Evolutionary conservation across 2,329 filamentous ascomycete species (phyloP), one percentile per base, ranked within the genome.

Genomic region (Akanthomyces muscarius): DNA sequence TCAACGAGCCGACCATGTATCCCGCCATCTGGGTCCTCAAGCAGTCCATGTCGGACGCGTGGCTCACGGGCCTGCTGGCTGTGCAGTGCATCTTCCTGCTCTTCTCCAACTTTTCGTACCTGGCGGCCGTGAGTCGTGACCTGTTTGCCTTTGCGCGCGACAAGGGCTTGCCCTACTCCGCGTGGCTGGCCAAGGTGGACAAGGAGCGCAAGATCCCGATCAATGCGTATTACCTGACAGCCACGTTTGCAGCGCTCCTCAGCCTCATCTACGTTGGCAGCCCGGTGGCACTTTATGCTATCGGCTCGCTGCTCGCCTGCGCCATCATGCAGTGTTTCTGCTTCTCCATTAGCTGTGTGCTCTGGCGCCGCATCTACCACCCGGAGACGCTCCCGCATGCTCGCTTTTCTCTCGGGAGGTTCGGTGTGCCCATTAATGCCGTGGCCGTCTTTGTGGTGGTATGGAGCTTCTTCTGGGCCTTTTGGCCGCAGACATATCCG

Each of bases 381-480:
- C 64, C 62, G 21, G 62, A 65, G 41, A 66, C 65, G 10, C 60
- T 66, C 21, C 65, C 65, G 11, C 45, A 61, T 14, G 64, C 62
- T 1, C 58, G n/a, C 13, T 66, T 65, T 18, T 63, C 64, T 1
- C 42, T 66, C 23, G 65, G 65, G 25, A 62, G 41, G 45, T 55
- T 51, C n/a, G 65, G 65, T 18, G n/a, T 65, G 1, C 50, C 61
- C 8, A 58, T 66, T 11, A 66, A 66, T 41, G 28, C 41, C 4
- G 52, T 44, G 8, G 63, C 65, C 2, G 44, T 65, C 8, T 21
- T 58, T 5, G 60, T 45, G 28, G 61, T 45, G 10, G 4, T 45
- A 4, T 66, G 65, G 65, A 59, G 58, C 11, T 66, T 66, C 38
- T 65, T 66, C 54, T 66, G 63, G 65, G 58, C 55, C 23, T 66